These are phyloP conservation scores for Thymus mandschuricus DNA, from an alignment of 257 asterid species.

Conservation along the genomic window DNA sequence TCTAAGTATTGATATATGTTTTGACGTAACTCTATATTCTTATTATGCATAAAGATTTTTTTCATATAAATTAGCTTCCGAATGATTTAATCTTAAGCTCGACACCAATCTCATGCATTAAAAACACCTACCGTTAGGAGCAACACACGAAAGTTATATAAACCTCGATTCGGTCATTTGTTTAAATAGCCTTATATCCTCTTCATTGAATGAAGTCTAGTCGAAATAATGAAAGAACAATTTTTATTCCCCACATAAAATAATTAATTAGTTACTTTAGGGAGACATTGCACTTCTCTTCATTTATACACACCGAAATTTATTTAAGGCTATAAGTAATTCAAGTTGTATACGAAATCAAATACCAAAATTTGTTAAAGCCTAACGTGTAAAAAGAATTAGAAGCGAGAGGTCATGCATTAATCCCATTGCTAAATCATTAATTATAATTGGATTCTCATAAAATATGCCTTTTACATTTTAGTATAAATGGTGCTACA, in stretches of 20 bases:
- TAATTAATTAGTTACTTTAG: no score
- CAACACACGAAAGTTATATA: no score
- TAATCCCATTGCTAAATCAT: slow-evolving; percentile 6
- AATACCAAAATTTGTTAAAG: neutral
- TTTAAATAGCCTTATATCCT: no score
- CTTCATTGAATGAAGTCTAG: neutral
- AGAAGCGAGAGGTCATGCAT: neutral
- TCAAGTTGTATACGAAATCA: slow-evolving; percentile 15
- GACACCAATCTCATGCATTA: no score
- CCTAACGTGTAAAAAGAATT: slow-evolving; percentile 11
- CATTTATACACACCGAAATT: neutral
- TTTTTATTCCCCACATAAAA: neutral
- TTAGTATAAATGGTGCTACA: slow-evolving; percentile 25
- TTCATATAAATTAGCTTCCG: no score
- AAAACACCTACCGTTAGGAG: no score
- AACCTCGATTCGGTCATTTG: no score
- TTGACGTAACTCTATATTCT: no score
- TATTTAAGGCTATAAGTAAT: neutral
- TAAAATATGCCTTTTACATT: slow-evolving; percentile 10
- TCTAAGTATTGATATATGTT: no score
- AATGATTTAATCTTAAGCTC: no score
- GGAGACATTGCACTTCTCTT: neutral
- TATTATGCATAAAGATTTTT: no score
- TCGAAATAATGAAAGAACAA: neutral
- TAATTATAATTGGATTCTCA: neutral